Evolutionary conservation across 495 filamentous ascomycete species (phyloP), one percentile per base, ranked within the genome.

Genomic region (Opeltia flavorubescens): DNA sequence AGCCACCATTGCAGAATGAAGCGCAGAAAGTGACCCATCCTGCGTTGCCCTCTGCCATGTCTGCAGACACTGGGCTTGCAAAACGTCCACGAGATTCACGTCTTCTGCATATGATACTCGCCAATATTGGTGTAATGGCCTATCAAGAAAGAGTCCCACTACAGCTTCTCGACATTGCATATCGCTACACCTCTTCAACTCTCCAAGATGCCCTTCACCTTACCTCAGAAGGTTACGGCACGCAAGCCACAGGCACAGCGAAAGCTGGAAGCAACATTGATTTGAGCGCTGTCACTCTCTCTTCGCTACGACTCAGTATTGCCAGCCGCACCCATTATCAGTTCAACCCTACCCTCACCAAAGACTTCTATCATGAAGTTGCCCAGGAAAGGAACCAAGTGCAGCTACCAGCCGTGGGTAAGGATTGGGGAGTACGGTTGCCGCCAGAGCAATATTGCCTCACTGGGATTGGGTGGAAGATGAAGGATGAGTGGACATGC

Each of bases 101-200:
- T 41, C 77, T 91, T 26, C 76, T 98, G 54, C 89, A 98, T 62
- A 80, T 95, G 49, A 76, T 96, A 38, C 83, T 98, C 30, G 78
- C 84, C 43, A 80, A 79, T 1, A 80, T 91, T 42, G 89, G 89
- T 55, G 87, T 95, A 3, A 83, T 80, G 11, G 72, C 83, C 24
- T 98, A 93, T 72, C 86, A 95, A 67, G 85, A 87, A 57, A 86
- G 91, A 49, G 88, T 98, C 1, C 89, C 91, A 0, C 76, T 95
- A 2, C 84, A 94, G 53, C 82, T 98, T 33, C 78, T 98, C 59
- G 91, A 98, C 64, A 95, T 96, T 62, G 89, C 91, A 17, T 98
- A 98, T 75, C 84, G 89, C 36, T 82, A 79, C 63, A 76, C 75
- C 5, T 67, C 69, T 30, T 64, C 64, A 33, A 64, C 70, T 0